phyloP scores from a whole-genome alignment of 345 rosid genomes.

The Carallia pectinifolia region DNA sequence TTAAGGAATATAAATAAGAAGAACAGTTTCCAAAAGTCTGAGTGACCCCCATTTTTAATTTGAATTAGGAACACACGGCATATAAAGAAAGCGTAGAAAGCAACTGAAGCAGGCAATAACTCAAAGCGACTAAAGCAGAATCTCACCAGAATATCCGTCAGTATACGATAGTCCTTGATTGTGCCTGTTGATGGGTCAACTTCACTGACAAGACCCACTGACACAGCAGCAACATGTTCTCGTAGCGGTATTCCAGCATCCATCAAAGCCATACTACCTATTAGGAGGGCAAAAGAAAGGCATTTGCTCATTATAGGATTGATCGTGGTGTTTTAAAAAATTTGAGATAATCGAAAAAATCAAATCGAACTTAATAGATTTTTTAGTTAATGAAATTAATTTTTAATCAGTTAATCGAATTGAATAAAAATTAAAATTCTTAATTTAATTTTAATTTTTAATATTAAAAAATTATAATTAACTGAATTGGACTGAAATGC shows the following conservation, averaged over 20 bases:
- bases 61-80: neutral
- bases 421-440: too few relatives aligned
- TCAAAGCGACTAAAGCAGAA: constrained; percentile 9
- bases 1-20: constrained; percentile 3
- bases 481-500: too few relatives aligned
- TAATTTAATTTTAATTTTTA: too few relatives aligned
- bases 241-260: constrained; percentile 88
- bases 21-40: neutral
- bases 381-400: too few relatives aligned
- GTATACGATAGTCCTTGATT: constrained; percentile 72
- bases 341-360: too few relatives aligned
- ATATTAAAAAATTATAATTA: too few relatives aligned
- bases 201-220: constrained; percentile 90
- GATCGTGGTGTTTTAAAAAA: too few relatives aligned
- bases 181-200: constrained; percentile 70
- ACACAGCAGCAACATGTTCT: constrained; percentile 97
- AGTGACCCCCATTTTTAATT: neutral
- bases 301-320: constrained; percentile 1
- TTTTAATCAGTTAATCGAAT: too few relatives aligned
- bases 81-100: neutral
- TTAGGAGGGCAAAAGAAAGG: constrained; percentile 12
- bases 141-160: constrained; percentile 92
- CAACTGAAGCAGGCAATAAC: neutral
- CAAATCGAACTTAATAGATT: too few relatives aligned
- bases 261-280: constrained; percentile 99